Conservation (phyloP, 345 rosid species). For the Noccaea caerulescens region DNA sequence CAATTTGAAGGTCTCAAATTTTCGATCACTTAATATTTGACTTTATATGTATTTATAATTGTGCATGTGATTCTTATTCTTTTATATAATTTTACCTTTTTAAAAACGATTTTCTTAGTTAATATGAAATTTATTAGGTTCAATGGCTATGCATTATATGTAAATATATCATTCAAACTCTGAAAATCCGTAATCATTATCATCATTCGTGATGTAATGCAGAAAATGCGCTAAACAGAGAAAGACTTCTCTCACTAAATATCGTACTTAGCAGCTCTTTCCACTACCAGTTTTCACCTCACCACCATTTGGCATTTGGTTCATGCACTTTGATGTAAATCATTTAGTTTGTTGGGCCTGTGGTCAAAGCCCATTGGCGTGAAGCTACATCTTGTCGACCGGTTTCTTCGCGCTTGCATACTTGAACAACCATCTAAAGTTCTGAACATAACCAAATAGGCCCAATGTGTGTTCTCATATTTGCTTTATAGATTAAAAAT, state of each 20-base stretch:
- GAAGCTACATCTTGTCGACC: neutral
- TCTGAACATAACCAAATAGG: slow-evolving; percentile 21
- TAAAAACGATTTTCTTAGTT: neutral
- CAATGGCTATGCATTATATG: neutral
- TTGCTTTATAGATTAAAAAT: too few relatives aligned
- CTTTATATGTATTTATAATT: neutral
- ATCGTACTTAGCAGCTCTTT: neutral
- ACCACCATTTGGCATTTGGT: neutral
- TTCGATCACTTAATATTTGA: neutral
- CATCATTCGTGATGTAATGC: neutral
- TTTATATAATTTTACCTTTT: neutral
- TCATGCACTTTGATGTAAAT: neutral
- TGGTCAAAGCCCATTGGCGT: slow-evolving; percentile 2
- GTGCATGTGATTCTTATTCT: slow-evolving; percentile 11
- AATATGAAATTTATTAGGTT: neutral
- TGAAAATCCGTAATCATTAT: neutral
- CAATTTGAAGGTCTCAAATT: neutral
- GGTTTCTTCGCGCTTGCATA: neutral
- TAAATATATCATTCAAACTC: too few relatives aligned
- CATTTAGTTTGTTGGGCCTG: neutral
- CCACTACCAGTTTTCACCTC: neutral
- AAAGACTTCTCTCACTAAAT: neutral
- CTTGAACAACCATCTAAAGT: neutral
- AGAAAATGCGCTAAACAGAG: neutral
- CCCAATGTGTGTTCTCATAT: slow-evolving; percentile 12